Evolutionary conservation across 169 alveolate genomes (phyloP), one percentile per base, ranked within the genome.

Genomic region (Plasmodium yoelii): DNA sequence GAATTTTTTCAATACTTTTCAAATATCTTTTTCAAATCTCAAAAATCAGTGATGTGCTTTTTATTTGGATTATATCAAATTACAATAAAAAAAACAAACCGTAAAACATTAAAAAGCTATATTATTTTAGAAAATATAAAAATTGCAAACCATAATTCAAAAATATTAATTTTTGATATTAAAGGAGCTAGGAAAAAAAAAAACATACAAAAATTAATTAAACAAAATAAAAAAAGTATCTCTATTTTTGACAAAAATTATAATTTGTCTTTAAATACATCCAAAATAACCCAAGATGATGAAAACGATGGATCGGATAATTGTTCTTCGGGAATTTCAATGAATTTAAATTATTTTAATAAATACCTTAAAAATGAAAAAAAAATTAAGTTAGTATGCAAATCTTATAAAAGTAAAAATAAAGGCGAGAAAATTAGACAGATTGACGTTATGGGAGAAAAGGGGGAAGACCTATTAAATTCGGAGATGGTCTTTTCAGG

Each of bases 181-280:
- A 82, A 82, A 65, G 90, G 90, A 22, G 90, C 90, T 42, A 67
- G 90, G 28, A 82, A 82, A 61, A 82, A 82, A 67, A 82, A 82
- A 82, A 82, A 82, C 22, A 22, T 82, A 55, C 90, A 82, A 65
- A 82, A 82, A 34, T 59, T 82, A 61, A 49, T 67, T 10, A 82
- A 65, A 22, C 90, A 82, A 60, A 82, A 65, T 34, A 82, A 55
- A 28, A 82, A 13, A 60, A 55, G 53, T 1, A 47, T 67, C 46
- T 53, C 71, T n/a, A 24, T 77, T 18, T 82, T 82, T 71, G 84
- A 68, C 55, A 59, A 28, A 51, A 56, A 56, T 65, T 80, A 82
- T 18, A 70, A 24, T 6, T 34, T 53, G 22, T 65, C 90, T 6
- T 47, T 55, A 26, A 82, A 82, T 70, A 51, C 80, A 24, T 24